Evolutionary conservation across 495 filamentous ascomycete genomes (phyloP), one percentile per base, ranked within the genome.

Genomic region (Copromyces sp.): DNA sequence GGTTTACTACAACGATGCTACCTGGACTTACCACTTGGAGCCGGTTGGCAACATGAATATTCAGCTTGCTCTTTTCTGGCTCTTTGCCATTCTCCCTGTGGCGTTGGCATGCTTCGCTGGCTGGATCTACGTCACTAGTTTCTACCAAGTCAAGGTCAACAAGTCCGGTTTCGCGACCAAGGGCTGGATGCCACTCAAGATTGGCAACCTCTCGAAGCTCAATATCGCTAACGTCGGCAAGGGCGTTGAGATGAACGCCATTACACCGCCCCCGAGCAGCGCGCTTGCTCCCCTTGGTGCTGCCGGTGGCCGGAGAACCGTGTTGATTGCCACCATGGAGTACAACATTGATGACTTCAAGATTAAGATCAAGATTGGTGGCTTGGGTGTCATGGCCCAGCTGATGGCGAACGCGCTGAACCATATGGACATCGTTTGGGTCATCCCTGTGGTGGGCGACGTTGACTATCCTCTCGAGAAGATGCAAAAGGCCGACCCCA

Each of bases 291-390:
- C 74, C 40, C 32, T 70, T 16, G 74, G 73, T 41, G 72, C 37
- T 7, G 69, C 69, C 9, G 77, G 72, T 32, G 81, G 80, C 29
- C 81, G 86, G 39, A 81, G 87, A 24, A 89, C 86, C 44, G 87
- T 91, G 2, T 82, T 92, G 11, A 88, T 92, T 61, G 89, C 90
- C 8, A 92, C 89, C 24, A 90, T 92, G 86, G 90, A 92, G 77
- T 92, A 92, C 76, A 88, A 91, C 70, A 90, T 92, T 73, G 89
- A 91, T 44, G 90, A 92, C 76, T 92, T 90, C 86, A 83, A 78
- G 0, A 91, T 92, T 77, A 91, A 90, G 77, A 88, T 92, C 79
- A 92, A 92, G 79, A 92, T 92, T 70, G 90, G 90, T 71, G 90
- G 90, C 53, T 80, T 92, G 38, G 90, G 90, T 76, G 90, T 92